phyloP scores from a whole-genome alignment of 805 yeast genomes.

The Yarrowia sp. region DNA sequence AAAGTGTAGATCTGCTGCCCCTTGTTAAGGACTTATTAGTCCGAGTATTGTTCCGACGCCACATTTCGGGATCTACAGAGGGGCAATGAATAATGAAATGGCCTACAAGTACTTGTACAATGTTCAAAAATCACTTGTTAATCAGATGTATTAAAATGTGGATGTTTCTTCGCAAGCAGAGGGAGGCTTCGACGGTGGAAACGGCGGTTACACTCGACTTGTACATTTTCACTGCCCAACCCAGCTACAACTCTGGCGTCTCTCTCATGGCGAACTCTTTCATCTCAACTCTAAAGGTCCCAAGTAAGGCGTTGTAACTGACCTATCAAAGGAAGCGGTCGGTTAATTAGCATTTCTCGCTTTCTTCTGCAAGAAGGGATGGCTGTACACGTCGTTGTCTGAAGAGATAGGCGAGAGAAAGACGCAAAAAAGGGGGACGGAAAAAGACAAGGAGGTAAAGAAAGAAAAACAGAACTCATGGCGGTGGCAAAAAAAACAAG shows the following conservation, averaged over 20 bases:
- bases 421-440: neutral
- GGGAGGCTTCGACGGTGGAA: too few relatives aligned
- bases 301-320: neutral
- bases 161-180: too few relatives aligned
- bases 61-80: too few relatives aligned
- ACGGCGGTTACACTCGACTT: too few relatives aligned
- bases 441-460: neutral
- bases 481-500: neutral
- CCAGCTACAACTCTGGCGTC: too few relatives aligned
- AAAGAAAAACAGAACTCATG: neutral
- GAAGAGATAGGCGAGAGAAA: neutral
- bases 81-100: too few relatives aligned
- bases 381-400: neutral
- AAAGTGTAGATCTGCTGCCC: neutral
- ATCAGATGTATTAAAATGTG: too few relatives aligned
- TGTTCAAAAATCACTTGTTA: too few relatives aligned
- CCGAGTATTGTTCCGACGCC: neutral
- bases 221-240: too few relatives aligned
- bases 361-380: neutral
- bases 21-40: neutral
- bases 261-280: too few relatives aligned
- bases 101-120: too few relatives aligned
- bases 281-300: too few relatives aligned
- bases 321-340: constrained; percentile 8
- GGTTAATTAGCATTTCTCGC: neutral